phyloP scores from a whole-genome alignment of 805 yeast species.

The Candida taoyuanica region DNA sequence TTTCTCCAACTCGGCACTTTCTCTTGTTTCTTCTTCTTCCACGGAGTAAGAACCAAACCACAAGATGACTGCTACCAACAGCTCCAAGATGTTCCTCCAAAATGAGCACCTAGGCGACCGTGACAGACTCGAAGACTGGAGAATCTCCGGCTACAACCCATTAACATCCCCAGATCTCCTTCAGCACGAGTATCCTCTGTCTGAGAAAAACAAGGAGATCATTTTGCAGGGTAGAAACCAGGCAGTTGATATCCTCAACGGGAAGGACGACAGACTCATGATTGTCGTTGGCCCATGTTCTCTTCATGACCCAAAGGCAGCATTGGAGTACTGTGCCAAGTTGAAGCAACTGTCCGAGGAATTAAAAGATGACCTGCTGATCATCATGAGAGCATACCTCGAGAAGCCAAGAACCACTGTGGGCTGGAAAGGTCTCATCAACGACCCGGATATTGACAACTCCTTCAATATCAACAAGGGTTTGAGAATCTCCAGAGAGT shows the following conservation, averaged over 20 bases:
- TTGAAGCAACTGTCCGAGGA: constrained; percentile 55
- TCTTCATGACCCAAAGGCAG: constrained; percentile 90
- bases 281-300: constrained; percentile 97
- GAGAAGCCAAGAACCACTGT: constrained; percentile 99
- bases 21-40: background rate
- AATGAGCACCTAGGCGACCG: constrained; percentile 86
- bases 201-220: constrained; percentile 51
- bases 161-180: constrained; percentile 91
- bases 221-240: constrained; percentile 75
- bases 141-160: constrained; percentile 88
- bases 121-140: constrained; percentile 68
- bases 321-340: constrained; percentile 77
- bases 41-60: background rate
- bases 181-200: constrained; percentile 78
- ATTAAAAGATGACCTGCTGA: constrained; percentile 68
- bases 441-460: constrained; percentile 94
- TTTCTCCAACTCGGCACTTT: background rate
- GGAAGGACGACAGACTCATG: constrained; percentile 80
- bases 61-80: constrained; percentile 8
- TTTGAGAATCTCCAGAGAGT: constrained; percentile 77
- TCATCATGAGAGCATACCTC: constrained; percentile 95
- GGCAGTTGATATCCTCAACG: constrained; percentile 67
- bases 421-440: constrained; percentile 98
- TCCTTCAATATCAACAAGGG: constrained; percentile 95
- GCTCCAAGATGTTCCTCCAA: constrained; percentile 63